These are phyloP conservation scores for Bipolaris bicolor DNA, from an alignment of 2,329 filamentous ascomycete genomes.

Conservation along the genomic window DNA sequence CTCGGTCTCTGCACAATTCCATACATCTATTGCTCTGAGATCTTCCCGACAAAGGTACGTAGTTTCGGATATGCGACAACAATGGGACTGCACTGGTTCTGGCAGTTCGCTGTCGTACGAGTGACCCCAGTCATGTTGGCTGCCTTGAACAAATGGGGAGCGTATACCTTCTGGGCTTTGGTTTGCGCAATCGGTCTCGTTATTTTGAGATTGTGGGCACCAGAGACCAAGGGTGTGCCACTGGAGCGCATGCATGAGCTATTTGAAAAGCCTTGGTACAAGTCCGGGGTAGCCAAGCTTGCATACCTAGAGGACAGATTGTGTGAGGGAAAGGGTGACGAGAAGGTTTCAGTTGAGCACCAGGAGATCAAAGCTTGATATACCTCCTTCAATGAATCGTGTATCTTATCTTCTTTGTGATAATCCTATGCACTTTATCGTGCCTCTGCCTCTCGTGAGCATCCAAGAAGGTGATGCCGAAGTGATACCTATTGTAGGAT, in stretches of 20 bases:
- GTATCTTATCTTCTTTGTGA: not conserved
- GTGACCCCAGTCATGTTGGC: not conserved
- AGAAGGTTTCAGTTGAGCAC: not conserved
- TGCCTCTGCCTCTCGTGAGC: not conserved
- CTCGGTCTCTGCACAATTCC: not conserved
- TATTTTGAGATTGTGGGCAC: not conserved
- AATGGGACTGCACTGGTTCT: not conserved
- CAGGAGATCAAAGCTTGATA: not conserved
- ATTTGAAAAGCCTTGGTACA: not conserved
- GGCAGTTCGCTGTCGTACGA: not conserved
- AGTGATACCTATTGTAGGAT: not conserved
- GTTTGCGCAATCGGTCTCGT: not conserved
- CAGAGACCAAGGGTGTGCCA: not conserved
- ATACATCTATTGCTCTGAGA: not conserved
- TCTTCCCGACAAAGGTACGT: not conserved
- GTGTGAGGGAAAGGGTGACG: not conserved
- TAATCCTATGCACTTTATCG: not conserved
- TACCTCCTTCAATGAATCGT: not conserved
- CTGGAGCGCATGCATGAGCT: not conserved
- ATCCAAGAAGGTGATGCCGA: not conserved
- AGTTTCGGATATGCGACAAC: not conserved
- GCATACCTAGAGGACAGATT: not conserved
- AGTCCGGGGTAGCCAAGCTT: not conserved
- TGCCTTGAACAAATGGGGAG: not conserved
- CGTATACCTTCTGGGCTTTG: not conserved